A percentile compares a stretch with the other conserved stretches of the same genome.
Conservation (phyloP, 164 flowering plant genomes). For the Houttuynia cordata region DNA sequence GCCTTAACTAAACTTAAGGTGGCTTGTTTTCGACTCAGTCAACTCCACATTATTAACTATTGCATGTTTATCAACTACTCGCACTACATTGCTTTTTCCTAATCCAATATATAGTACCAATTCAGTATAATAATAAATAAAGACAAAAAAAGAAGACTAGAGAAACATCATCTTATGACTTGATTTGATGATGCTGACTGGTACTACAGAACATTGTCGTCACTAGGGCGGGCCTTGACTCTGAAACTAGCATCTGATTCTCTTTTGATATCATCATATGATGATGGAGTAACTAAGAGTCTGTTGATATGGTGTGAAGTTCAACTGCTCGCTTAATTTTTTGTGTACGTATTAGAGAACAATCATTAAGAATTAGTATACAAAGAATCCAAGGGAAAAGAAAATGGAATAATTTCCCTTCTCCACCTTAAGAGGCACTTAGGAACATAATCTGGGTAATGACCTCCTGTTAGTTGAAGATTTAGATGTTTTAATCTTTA, state of each 20-base stretch:
- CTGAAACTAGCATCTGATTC: not conserved
- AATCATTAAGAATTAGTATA: too few relatives aligned
- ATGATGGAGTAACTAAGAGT: not conserved
- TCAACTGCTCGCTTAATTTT: not conserved
- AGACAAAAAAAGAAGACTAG: too few relatives aligned
- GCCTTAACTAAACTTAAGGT: too few relatives aligned
- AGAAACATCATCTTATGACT: not conserved
- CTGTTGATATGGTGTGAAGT: not conserved
- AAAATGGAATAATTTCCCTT: not conserved
- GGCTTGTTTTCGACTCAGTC: not conserved
- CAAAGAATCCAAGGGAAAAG: not conserved
- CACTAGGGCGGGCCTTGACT: not conserved
- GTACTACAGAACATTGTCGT: not conserved
- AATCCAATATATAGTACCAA: not conserved
- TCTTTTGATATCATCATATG: not conserved
- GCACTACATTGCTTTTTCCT: not conserved
- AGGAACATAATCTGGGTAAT: slow-evolving; percentile 73
- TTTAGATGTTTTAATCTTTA: slow-evolving; percentile 22
- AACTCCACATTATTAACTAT: not conserved
- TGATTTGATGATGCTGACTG: not conserved
- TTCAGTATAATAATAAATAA: too few relatives aligned
- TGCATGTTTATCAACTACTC: not conserved
- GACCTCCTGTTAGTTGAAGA: slow-evolving; percentile 21
- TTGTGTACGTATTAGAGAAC: not conserved
- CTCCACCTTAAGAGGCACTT: slow-evolving; percentile 10